Evolutionary conservation across 140 eudicot genomes (phyloP).

Genomic region (Senecio squalidus): DNA sequence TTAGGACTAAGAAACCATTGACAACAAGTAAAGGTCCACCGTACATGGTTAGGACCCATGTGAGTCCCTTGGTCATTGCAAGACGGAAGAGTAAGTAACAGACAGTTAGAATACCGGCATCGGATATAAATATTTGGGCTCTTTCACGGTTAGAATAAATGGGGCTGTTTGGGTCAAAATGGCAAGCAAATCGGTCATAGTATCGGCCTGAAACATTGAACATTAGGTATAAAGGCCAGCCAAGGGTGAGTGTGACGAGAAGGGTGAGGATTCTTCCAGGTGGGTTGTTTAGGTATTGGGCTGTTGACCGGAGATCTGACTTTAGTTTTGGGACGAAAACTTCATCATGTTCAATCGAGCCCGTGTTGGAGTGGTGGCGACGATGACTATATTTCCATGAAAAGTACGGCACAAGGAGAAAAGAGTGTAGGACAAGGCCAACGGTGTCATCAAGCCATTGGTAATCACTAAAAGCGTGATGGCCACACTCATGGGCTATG

Average conservation of each 20-base stretch:
- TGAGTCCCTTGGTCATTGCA: slow-evolving; percentile 37
- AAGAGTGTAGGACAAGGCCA: slow-evolving; percentile 68
- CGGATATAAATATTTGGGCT: slow-evolving; percentile 56
- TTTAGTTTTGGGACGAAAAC: slow-evolving; percentile 70
- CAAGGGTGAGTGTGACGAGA: slow-evolving; percentile 52
- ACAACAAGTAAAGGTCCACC: slow-evolving; percentile 58
- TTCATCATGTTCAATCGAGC: slow-evolving; percentile 79
- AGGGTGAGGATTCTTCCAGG: slow-evolving; percentile 59
- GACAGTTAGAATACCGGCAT: slow-evolving; percentile 45
- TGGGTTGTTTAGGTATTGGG: slow-evolving; percentile 63
- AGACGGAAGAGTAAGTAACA: slow-evolving; percentile 34
- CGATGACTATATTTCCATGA: slow-evolving; percentile 89
- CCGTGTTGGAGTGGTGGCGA: slow-evolving; percentile 81
- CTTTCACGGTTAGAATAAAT: slow-evolving; percentile 71
- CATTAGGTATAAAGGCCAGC: slow-evolving; percentile 71
- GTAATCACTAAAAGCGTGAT: slow-evolving; percentile 76
- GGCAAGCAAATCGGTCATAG: slow-evolving; percentile 72
- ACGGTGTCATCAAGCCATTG: slow-evolving; percentile 82
- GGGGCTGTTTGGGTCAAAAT: slow-evolving; percentile 69
- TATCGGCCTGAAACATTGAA: slow-evolving; percentile 73
- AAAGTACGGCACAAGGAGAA: slow-evolving; percentile 69
- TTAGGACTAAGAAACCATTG: slow-evolving; percentile 60
- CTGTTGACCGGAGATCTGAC: slow-evolving; percentile 33
- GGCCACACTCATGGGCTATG: slow-evolving; percentile 86
- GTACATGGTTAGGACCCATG: slow-evolving; percentile 53